Base-by-base conservation (phyloP, 192 early-diverging fungal genomes). In the Umbelopsis ramanniana region DNA sequence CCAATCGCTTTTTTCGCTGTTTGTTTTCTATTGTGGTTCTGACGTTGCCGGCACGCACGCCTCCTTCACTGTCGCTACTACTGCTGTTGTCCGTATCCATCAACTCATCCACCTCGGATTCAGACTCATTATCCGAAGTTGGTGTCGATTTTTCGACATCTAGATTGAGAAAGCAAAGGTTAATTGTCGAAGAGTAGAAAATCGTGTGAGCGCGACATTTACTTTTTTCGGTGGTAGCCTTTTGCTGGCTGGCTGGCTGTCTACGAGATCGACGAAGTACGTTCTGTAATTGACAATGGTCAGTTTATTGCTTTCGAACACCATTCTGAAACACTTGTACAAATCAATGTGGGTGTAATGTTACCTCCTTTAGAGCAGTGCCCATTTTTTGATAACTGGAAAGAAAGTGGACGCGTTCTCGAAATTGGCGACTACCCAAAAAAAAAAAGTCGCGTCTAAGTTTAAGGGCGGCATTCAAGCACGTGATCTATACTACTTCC, bases 391-490 rank as follows among this genome's bases (percentile, higher is more conserved):
- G 29, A 4, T 37, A 6, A 37, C 14, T 63, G 57, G 33, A 35
- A 60, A 14, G 35, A 63, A 37, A 14, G 48, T 10, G 3, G 57
- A 19, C 57, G 57, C 57, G 57, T 63, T 37, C 57, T 26, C 57
- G 33, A 33, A 63, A 54, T 26, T 29, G 29, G 29, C 29, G 29
- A 29, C 29, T 29, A 29, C 29, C 29, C 23, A 54, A 54, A 54
- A 54, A 54, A 17, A 63, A 63, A 63, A 63, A 63, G 33, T 63
- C 57, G 57, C 57, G 57, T 63, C 15, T 15, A 63, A 63, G 37
- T 26, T 29, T 23, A 24, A 26, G 22, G 14, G 6, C 23, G 15
- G 46, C 46, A 10, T 2, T 29, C 26, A 10, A 12, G 26, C 54
- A 57, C 54, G 54, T 57, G 54, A 57, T 23, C 29, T 1, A 29